Evolutionary conservation across 2,329 filamentous ascomycete species (phyloP).

Genomic region (Didymella lethalis): DNA sequence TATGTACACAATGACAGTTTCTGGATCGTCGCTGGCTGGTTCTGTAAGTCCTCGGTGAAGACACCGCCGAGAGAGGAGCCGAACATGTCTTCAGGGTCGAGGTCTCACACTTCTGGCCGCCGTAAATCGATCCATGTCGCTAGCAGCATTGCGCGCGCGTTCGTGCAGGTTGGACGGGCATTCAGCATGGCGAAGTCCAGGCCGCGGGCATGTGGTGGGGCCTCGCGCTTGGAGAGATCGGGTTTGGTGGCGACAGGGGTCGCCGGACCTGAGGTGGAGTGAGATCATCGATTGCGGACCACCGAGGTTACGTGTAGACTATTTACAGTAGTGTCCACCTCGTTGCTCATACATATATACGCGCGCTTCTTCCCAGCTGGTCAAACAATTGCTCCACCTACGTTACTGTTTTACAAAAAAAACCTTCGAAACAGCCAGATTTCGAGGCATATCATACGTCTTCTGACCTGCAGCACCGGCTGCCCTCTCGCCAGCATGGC

Average conservation of each 20-base stretch:
- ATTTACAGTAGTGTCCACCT: not conserved
- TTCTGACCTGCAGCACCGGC: not conserved
- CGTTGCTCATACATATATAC: not conserved
- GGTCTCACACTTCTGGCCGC: slow-evolving; percentile 35
- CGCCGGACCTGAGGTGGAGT: slow-evolving; percentile 6
- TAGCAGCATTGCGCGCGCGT: slow-evolving; percentile 31
- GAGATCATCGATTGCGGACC: slow-evolving; percentile 28
- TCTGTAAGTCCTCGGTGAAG: slow-evolving; percentile 72
- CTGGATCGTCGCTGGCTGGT: slow-evolving; percentile 67
- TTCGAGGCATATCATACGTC: not conserved
- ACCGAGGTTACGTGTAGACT: slow-evolving; percentile 1
- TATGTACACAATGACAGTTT: slow-evolving; percentile 66
- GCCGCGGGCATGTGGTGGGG: slow-evolving; percentile 11
- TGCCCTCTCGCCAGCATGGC: slow-evolving; percentile 48
- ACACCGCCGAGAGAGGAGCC: slow-evolving; percentile 66
- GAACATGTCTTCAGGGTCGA: slow-evolving; percentile 67
- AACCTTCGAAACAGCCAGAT: not conserved
- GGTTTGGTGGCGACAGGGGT: slow-evolving; percentile 6
- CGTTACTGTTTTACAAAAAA: not conserved
- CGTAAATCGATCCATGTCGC: slow-evolving; percentile 42
- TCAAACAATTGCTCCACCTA: too few relatives aligned
- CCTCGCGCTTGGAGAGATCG: not conserved
- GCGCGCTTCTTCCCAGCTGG: too few relatives aligned
- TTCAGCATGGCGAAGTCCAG: not conserved
- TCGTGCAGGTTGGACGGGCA: not conserved